Evolutionary conservation across 768 basidiomycete genomes (phyloP).

Genomic region (Boletus reticuloceps): DNA sequence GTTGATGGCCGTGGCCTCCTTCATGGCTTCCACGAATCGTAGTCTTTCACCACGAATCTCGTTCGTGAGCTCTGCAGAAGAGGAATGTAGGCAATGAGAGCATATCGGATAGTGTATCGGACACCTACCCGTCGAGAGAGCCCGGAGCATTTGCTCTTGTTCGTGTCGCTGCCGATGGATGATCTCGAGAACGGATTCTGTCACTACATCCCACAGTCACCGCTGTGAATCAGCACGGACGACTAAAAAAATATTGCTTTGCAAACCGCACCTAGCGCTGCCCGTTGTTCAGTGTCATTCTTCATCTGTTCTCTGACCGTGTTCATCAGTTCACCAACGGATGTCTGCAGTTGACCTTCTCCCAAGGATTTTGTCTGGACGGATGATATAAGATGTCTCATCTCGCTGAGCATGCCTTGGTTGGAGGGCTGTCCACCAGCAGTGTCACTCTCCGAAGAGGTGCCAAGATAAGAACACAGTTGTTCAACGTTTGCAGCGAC

Average conservation of each 20-base stretch:
- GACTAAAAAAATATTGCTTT: conserved; percentile 5
- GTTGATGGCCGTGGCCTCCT: conserved; percentile 86
- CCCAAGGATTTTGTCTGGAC: conserved; percentile 32
- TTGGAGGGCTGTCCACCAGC: conserved; percentile 7
- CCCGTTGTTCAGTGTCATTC: conserved; percentile 39
- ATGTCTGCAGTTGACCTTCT: conserved; percentile 30
- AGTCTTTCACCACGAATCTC: conserved; percentile 86
- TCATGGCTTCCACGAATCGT: conserved; percentile 93
- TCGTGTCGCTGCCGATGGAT: conserved; percentile 70
- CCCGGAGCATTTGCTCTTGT: conserved; percentile 66
- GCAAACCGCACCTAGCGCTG: conserved; percentile 33
- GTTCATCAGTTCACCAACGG: conserved; percentile 37
- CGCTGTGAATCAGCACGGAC: conserved; percentile 7
- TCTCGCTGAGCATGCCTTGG: conserved; percentile 33
- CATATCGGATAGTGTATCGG: not conserved
- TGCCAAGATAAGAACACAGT: conserved; percentile 54
- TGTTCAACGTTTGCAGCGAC: conserved; percentile 60
- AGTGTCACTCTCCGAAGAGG: conserved; percentile 20
- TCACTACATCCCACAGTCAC: conserved; percentile 38
- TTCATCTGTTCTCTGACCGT: conserved; percentile 42
- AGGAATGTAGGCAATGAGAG: not conserved
- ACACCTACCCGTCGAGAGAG: conserved; percentile 58
- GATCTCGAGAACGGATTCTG: conserved; percentile 55
- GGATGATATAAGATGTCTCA: conserved; percentile 35
- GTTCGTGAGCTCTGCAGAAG: conserved; percentile 60